Base-by-base conservation (phyloP, 2,329 filamentous ascomycete species). In the Zymoseptoria crescenta region DNA sequence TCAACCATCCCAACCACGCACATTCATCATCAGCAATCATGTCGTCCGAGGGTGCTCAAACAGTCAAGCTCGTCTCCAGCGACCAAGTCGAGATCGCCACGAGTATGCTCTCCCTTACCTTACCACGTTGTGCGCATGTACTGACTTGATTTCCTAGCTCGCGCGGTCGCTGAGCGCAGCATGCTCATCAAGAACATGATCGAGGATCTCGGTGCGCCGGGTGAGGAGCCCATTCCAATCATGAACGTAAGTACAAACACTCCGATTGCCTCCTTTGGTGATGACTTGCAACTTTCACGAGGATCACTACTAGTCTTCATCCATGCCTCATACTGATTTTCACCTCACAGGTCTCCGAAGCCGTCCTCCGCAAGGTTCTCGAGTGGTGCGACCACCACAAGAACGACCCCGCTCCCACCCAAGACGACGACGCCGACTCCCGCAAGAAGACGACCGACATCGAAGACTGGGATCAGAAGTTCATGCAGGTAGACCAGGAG, bases 401-500 rank as follows among this genome's bases (percentile, higher is more conserved):
- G 75, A 85, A 86, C 74, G 94, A 99, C 72, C 91, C 94, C 48
- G 81, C 86, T n/a, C 83, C 86, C 63, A 81, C 87, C 56, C 84
- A 86, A 69, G 93, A 97, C 63, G 94, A 96, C 61, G 91, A 99
- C 69, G 88, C 88, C 63, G 93, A 97, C 70, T 91, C 87, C 55
- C 90, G 94, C 69, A 96, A 96, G 83, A 96, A 96, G 85, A 96
- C 92, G 1, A 97, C 94, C 52, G 94, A 99, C 70, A 99, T 99
- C 66, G 94, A 97, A 61, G 94, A 99, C 77, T 99, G 94, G 94
- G 94, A 99, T 70, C 93, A 97, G 77, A 99, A 99, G 79, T 99
- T 97, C 77, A 97, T 99, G 94, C 93, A 97, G 77, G 94, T 99
- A 19, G 94, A 99, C 74, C 94, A 99, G 74, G 94, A 99, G 78